phyloP scores from a whole-genome alignment of 2,329 filamentous ascomycete genomes.

The Epichloe amarillans region DNA sequence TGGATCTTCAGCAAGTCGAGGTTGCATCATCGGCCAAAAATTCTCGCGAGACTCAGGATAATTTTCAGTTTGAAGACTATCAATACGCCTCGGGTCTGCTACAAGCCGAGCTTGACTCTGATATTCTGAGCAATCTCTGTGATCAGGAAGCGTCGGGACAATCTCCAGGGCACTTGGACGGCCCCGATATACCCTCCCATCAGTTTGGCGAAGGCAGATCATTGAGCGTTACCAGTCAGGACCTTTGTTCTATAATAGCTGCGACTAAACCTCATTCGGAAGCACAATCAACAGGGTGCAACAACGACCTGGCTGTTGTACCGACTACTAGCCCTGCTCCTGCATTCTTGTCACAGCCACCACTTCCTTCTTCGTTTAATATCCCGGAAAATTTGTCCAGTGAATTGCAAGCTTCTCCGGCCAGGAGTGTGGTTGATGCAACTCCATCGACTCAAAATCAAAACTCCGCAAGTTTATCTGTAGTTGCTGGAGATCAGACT shows the following conservation, averaged over 20 bases:
- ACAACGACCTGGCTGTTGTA: background rate
- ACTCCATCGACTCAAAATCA: constrained; percentile 1
- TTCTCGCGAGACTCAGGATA: background rate
- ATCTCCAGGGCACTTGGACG: background rate
- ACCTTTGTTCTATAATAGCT: background rate
- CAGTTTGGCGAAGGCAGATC: constrained; percentile 11
- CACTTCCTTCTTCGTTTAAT: background rate
- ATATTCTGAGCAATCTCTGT: background rate
- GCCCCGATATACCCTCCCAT: constrained; percentile 11
- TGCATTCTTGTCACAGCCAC: constrained; percentile 8
- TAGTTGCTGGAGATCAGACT: background rate
- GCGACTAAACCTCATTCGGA: background rate
- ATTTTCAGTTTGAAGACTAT: background rate
- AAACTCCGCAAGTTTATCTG: background rate
- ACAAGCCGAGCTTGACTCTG: background rate
- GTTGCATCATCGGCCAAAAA: background rate
- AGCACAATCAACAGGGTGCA: background rate
- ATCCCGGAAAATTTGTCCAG: constrained; percentile 4
- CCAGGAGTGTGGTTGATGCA: constrained; percentile 1
- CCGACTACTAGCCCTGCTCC: constrained; percentile 3
- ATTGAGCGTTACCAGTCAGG: background rate
- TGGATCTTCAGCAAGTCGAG: background rate
- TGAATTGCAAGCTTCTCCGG: background rate
- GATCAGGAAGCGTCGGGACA: background rate
- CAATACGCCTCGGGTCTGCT: background rate